Percentiles rank a stretch among this genome's conserved stretches.
phyloP scores from a whole-genome alignment of 192 early-diverging fungal genomes.

The Spinellus fusiger region DNA sequence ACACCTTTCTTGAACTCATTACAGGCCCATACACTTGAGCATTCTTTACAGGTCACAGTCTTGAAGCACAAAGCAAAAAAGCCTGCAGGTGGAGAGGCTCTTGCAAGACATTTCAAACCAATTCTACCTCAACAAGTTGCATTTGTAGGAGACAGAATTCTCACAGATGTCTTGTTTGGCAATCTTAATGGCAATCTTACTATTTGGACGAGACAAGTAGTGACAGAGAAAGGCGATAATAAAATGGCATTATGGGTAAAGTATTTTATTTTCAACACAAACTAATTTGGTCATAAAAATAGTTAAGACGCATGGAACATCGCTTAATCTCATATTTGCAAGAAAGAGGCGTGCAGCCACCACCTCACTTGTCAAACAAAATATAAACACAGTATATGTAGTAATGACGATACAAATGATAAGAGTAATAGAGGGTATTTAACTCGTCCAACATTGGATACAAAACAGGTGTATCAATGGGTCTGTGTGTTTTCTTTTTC shows the following conservation, averaged over 20 bases:
- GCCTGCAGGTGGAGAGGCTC: slow-evolving; percentile 63
- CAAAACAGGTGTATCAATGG: background rate
- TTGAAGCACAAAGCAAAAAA: slow-evolving; percentile 61
- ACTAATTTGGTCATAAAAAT: background rate
- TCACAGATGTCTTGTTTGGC: slow-evolving; percentile 84
- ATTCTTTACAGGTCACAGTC: slow-evolving; percentile 50
- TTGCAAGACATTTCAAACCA: slow-evolving; percentile 44
- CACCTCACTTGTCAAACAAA: slow-evolving; percentile 4
- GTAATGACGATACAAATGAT: background rate
- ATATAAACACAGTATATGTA: background rate
- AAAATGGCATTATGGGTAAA: slow-evolving; percentile 51
- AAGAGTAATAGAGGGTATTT: background rate
- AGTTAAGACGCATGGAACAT: slow-evolving; percentile 17
- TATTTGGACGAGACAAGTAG: slow-evolving; percentile 61
- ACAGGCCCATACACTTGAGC: slow-evolving; percentile 39
- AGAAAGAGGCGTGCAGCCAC: slow-evolving; percentile 7
- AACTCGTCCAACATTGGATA: background rate
- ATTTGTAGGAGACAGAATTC: slow-evolving; percentile 81
- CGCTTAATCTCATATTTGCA: slow-evolving; percentile 12
- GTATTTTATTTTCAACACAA: background rate
- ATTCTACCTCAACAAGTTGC: slow-evolving; percentile 47
- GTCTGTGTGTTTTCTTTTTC: background rate
- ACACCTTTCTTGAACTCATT: background rate
- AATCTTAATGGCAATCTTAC: slow-evolving; percentile 68
- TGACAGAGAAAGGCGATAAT: slow-evolving; percentile 77